phyloP scores from a whole-genome alignment of 345 rosid species.

The Xanthoceras sorbifolium region DNA sequence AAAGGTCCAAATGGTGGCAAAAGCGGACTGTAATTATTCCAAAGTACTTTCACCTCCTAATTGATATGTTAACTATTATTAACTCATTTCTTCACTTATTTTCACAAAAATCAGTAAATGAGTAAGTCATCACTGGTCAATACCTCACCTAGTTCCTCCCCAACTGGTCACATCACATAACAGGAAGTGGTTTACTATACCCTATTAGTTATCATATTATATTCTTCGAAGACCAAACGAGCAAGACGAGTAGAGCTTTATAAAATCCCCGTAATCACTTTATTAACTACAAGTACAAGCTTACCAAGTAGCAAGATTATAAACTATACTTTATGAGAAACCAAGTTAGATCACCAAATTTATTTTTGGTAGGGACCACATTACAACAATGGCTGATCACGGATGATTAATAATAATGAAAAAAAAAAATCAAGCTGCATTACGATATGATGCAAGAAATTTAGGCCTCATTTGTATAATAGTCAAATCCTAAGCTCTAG shows the following conservation, averaged over 20 bases:
- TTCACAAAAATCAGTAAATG: neutral
- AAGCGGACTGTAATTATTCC: too few relatives aligned
- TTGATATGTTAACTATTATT: too few relatives aligned
- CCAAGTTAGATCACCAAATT: slow-evolving; percentile 1
- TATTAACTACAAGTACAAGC: slow-evolving; percentile 4
- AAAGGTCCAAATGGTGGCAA: too few relatives aligned
- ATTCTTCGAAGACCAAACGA: slow-evolving; percentile 8
- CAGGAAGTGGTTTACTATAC: neutral
- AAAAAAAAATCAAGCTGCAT: slow-evolving; percentile 14
- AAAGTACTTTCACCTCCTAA: too few relatives aligned
- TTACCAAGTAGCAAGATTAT: neutral
- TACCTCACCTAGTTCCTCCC: neutral
- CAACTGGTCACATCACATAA: neutral
- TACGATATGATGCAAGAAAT: neutral
- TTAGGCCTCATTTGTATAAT: neutral
- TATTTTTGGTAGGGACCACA: slow-evolving; percentile 14
- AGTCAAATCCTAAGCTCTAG: neutral
- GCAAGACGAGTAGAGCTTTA: neutral
- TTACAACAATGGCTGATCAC: neutral
- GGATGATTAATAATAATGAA: neutral
- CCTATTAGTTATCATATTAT: slow-evolving; percentile 14
- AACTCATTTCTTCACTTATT: neutral
- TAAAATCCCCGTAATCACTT: slow-evolving; percentile 8
- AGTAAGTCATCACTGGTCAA: slow-evolving; percentile 15
- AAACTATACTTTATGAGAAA: neutral